phyloP scores from a whole-genome alignment of 139 green algal species.

The Yamagishiella unicocca region DNA sequence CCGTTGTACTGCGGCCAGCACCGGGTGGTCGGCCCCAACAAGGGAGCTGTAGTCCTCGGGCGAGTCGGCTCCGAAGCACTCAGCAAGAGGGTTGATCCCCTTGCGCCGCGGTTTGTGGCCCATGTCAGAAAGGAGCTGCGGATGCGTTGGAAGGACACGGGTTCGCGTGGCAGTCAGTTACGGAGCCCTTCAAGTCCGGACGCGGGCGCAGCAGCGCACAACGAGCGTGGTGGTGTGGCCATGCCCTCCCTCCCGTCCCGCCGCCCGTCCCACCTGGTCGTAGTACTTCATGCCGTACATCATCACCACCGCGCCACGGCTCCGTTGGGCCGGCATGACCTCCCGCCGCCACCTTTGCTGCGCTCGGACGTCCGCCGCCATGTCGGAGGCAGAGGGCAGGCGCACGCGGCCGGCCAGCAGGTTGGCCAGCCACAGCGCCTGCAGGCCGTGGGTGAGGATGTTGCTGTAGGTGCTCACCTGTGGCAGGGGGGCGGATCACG shows the following conservation, averaged over 20 bases:
- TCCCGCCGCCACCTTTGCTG: slow-evolving; percentile 39
- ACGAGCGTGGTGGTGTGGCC: too few relatives aligned
- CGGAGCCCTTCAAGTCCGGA: too few relatives aligned
- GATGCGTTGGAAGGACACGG: background rate
- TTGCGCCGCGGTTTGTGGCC: background rate
- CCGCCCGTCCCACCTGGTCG: slow-evolving; percentile 17
- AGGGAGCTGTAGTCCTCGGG: slow-evolving; percentile 16
- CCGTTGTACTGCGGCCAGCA: background rate
- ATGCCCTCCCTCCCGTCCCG: too few relatives aligned
- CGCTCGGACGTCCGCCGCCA: slow-evolving; percentile 42
- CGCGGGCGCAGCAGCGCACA: too few relatives aligned
- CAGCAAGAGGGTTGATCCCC: slow-evolving; percentile 21
- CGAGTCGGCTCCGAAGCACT: slow-evolving; percentile 43
- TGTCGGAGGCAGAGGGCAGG: background rate
- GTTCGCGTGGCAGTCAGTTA: too few relatives aligned
- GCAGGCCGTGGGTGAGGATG: slow-evolving; percentile 43
- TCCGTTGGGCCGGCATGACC: slow-evolving; percentile 28
- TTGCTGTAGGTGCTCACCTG: slow-evolving; percentile 47
- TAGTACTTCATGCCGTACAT: slow-evolving; percentile 46
- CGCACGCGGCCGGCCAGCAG: slow-evolving; percentile 5
- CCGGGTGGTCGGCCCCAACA: background rate
- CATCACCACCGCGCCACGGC: slow-evolving; percentile 42
- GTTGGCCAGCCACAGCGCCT: slow-evolving; percentile 52
- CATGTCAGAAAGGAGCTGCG: slow-evolving; percentile 34
- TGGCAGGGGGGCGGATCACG: background rate